Evolutionary conservation across 108 stramenopile species (phyloP).

Genomic region (Stephanodiscus triporus): DNA sequence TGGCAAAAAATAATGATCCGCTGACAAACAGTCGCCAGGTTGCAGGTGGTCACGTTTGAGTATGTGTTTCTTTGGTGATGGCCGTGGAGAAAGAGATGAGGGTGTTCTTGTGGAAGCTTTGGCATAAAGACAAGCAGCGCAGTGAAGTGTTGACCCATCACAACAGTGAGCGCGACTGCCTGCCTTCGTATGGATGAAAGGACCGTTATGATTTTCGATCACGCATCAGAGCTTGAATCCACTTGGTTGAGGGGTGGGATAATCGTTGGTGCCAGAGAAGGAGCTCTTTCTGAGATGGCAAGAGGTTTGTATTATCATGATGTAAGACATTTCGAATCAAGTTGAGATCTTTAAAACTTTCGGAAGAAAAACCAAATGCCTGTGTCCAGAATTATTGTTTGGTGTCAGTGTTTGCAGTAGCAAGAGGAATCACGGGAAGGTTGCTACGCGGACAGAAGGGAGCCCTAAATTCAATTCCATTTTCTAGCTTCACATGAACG

Average conservation of each 20-base stretch:
- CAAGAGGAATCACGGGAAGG: neutral
- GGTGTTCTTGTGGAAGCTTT: neutral
- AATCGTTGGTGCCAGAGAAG: too few relatives aligned
- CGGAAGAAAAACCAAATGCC: neutral
- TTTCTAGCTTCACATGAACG: neutral
- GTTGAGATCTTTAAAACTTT: neutral
- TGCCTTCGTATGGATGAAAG: neutral
- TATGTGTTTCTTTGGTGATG: neutral
- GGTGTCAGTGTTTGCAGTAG: too few relatives aligned
- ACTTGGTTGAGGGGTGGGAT: neutral
- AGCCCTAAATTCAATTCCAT: neutral
- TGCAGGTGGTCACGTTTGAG: neutral
- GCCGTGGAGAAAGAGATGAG: neutral
- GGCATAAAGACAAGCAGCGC: too few relatives aligned
- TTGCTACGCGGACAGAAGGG: neutral
- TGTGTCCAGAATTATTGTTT: neutral
- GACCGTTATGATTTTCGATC: neutral
- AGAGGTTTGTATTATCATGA: neutral
- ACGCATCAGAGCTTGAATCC: neutral
- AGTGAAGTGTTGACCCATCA: too few relatives aligned
- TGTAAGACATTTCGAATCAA: too few relatives aligned
- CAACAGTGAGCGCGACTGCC: neutral
- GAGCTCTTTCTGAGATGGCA: neutral
- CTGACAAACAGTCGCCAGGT: slow-evolving; percentile 43
- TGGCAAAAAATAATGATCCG: slow-evolving; percentile 44